These are phyloP conservation scores for Monilinia aucupariae DNA, from an alignment of 2,329 filamentous ascomycete species.

Conservation along the genomic window DNA sequence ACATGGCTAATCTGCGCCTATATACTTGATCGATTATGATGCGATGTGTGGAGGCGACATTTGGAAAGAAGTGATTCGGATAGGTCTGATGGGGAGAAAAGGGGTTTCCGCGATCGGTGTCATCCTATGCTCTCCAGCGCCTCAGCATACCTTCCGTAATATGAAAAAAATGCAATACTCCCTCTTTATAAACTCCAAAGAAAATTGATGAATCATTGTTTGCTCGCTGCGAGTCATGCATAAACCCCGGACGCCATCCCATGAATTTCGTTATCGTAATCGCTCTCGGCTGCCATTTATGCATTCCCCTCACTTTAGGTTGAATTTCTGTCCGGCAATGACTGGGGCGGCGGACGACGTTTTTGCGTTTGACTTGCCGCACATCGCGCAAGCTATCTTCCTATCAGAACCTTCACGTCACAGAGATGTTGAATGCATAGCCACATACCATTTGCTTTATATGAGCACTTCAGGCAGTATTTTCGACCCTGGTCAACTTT, in stretches of 20 bases:
- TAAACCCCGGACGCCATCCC: slow-evolving; percentile 1
- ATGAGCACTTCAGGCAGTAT: slow-evolving; percentile 58
- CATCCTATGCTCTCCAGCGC: slow-evolving; percentile 3
- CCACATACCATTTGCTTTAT: slow-evolving; percentile 52
- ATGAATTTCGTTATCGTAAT: neutral
- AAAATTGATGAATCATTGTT: neutral
- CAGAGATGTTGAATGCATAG: neutral
- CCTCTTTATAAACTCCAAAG: neutral
- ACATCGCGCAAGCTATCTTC: slow-evolving; percentile 53
- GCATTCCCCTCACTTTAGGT: slow-evolving; percentile 44
- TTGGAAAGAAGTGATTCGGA: neutral
- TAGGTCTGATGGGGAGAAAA: neutral
- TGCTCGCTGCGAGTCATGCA: neutral
- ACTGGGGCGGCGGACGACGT: slow-evolving; percentile 46
- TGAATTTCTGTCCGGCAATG: slow-evolving; percentile 57
- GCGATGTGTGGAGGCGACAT: neutral
- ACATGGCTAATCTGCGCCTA: neutral
- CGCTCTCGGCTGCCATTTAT: too few species aligned
- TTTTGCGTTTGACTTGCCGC: slow-evolving; percentile 54
- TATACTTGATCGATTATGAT: slow-evolving; percentile 48
- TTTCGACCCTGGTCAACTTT: slow-evolving; percentile 58
- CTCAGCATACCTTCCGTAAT: neutral
- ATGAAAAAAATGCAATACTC: neutral
- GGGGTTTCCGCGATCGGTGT: neutral
- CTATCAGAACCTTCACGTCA: slow-evolving; percentile 4